Evolutionary conservation across 2,329 filamentous ascomycete species (phyloP).

Genomic region (Penicillium sp.): DNA sequence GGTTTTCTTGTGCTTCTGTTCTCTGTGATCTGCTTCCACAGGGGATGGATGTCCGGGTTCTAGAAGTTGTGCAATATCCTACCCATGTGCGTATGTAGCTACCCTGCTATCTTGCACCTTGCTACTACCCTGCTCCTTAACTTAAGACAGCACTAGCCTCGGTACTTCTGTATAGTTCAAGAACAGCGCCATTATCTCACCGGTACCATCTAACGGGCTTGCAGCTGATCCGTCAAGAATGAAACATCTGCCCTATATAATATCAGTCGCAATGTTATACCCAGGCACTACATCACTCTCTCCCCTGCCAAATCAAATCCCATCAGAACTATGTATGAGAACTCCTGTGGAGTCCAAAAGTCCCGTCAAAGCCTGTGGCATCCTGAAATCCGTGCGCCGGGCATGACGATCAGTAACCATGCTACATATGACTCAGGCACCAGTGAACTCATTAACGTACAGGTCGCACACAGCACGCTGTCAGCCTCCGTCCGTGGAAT

Average conservation of each 20-base stretch:
- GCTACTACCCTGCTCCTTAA: not conserved
- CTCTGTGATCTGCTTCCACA: not conserved
- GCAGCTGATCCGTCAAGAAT: slow-evolving; percentile 1
- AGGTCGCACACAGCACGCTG: slow-evolving; percentile 1
- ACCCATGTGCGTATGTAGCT: not conserved
- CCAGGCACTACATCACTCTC: not conserved
- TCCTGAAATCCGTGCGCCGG: not conserved
- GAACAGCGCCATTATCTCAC: not conserved
- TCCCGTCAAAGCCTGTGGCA: not conserved
- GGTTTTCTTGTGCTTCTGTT: slow-evolving; percentile 1
- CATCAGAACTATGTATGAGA: not conserved
- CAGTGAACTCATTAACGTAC: not conserved
- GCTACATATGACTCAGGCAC: not conserved
- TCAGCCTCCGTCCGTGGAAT: slow-evolving; percentile 14
- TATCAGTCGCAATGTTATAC: too few relatives aligned
- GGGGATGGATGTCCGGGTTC: slow-evolving; percentile 1
- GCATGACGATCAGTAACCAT: not conserved
- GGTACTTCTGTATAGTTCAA: not conserved
- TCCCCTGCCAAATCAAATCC: not conserved
- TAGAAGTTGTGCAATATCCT: not conserved
- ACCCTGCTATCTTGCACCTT: not conserved
- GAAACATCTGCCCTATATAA: not conserved
- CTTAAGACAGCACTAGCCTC: not conserved
- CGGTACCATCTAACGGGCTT: not conserved
- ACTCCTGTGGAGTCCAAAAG: not conserved